A percentile compares a stretch with the other conserved stretches of the same genome.
Evolutionary conservation across 2,329 filamentous ascomycete species (phyloP).

Genomic region (Trichoderma koningii): DNA sequence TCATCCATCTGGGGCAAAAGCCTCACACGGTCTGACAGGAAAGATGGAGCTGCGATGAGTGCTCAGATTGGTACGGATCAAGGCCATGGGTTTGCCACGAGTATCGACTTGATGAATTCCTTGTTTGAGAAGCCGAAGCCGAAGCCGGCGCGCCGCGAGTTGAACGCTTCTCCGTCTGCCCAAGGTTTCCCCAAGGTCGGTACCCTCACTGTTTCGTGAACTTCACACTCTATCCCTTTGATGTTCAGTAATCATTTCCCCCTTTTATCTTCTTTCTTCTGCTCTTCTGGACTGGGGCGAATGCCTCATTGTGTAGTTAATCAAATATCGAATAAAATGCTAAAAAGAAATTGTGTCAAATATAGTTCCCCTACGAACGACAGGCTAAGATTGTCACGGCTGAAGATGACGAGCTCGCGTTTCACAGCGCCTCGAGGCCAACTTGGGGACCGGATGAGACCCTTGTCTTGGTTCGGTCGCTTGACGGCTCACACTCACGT

Average conservation of each 20-base stretch:
- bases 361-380: constrained; percentile 85
- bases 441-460: constrained; percentile 76
- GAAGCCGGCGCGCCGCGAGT: constrained; percentile 58
- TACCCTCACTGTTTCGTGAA: constrained; percentile 50
- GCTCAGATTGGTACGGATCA: constrained; percentile 46
- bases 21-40: constrained; percentile 36
- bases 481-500: constrained; percentile 45
- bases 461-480: constrained; percentile 58
- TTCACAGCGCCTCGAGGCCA: constrained; percentile 74
- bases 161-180: constrained; percentile 53
- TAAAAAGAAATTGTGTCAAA: constrained; percentile 47
- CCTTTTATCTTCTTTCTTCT: not conserved
- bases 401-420: constrained; percentile 64
- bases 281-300: constrained; percentile 29
- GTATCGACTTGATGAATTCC: constrained; percentile 95
- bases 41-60: constrained; percentile 36
- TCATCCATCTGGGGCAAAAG: constrained; percentile 43
- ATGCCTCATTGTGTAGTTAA: constrained; percentile 40
- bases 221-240: constrained; percentile 40
- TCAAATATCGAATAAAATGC: constrained; percentile 43
- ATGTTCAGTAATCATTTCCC: constrained; percentile 27
- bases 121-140: constrained; percentile 77
- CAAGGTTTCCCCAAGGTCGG: constrained; percentile 88
- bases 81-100: constrained; percentile 74
- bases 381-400: constrained; percentile 69